A percentile compares a stretch with the other conserved stretches of the same genome.
Conservation (phyloP, 805 yeast genomes). For the Cyberlindnera xishuangbannaensis region DNA sequence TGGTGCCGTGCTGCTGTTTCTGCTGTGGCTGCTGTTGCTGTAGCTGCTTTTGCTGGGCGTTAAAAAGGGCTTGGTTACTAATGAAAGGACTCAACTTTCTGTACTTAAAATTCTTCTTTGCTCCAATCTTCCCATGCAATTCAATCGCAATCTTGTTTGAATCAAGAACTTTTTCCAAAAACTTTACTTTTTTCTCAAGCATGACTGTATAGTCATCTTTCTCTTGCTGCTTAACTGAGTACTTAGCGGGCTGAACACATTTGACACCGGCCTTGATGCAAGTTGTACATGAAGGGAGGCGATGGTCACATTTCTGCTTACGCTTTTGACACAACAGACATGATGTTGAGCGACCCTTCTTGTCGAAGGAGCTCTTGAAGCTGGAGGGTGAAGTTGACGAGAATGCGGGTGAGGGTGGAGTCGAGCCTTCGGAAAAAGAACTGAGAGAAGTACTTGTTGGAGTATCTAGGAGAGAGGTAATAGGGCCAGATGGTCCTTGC, state of each 20-base stretch:
- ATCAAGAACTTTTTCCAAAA: conserved; percentile 43
- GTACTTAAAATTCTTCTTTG: conserved; percentile 31
- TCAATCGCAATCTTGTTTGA: conserved; percentile 21
- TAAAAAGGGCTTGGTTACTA: conserved; percentile 11
- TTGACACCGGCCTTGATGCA: conserved; percentile 58
- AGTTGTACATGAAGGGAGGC: conserved; percentile 58
- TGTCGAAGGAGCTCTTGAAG: too few species aligned
- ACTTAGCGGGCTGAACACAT: conserved; percentile 61
- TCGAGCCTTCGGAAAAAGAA: too few species aligned
- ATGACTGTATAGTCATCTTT: conserved; percentile 55
- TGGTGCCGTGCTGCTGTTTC: too few species aligned
- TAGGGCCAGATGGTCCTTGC: too few species aligned
- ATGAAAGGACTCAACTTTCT: conserved; percentile 34
- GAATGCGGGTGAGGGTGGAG: too few species aligned
- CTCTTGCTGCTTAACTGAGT: conserved; percentile 37
- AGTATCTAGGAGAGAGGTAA: too few species aligned
- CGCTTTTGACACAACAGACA: conserved; percentile 52
- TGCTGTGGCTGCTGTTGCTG: conserved; percentile 2
- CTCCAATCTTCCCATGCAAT: conserved; percentile 23
- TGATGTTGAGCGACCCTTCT: conserved; percentile 52
- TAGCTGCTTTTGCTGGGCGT: too few species aligned
- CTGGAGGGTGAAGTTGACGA: too few species aligned
- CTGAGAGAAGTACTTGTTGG: too few species aligned
- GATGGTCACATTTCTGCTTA: conserved; percentile 61
- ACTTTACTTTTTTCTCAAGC: conserved; percentile 49